A percentile compares a stretch with the other conserved stretches of the same genome.
These are phyloP conservation scores for Citrus australasica DNA, from an alignment of 345 rosid genomes.

Conservation along the genomic window DNA sequence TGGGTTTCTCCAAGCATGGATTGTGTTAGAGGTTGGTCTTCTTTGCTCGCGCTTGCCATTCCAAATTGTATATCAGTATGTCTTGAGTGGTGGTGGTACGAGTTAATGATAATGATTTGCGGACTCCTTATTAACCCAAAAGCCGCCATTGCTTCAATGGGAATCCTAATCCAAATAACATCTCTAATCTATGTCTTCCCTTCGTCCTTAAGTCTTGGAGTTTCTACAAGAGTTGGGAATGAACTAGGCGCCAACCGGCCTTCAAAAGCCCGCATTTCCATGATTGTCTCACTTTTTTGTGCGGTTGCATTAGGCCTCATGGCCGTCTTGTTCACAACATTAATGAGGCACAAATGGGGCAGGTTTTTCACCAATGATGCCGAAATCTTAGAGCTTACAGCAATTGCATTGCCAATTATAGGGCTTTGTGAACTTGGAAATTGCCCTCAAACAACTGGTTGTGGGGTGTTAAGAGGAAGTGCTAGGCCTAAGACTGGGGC, in stretches of 20 bases:
- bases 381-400: conserved; percentile 72
- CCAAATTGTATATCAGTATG: conserved; percentile 94
- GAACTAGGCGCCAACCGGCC: conserved; percentile 92
- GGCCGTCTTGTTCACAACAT: conserved; percentile 66
- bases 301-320: conserved; percentile 57
- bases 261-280: conserved; percentile 64
- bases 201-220: conserved; percentile 85
- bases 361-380: conserved; percentile 64
- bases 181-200: conserved; percentile 89
- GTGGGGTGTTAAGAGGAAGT: conserved; percentile 84
- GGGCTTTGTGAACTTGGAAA: conserved; percentile 97
- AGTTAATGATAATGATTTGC: conserved; percentile 86
- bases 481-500: conserved; percentile 92
- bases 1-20: conserved; percentile 82
- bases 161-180: conserved; percentile 90
- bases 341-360: conserved; percentile 87
- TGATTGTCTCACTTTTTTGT: conserved; percentile 66
- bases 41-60: conserved; percentile 76
- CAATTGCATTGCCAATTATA: conserved; percentile 76
- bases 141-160: conserved; percentile 95
- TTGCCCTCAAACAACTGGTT: conserved; percentile 95
- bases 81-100: conserved; percentile 99
- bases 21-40: conserved; percentile 81
- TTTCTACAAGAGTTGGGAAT: conserved; percentile 84
- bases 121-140: conserved; percentile 80